Base-by-base conservation (phyloP, 208 protist genomes). In the Wallacemonas sp. region DNA sequence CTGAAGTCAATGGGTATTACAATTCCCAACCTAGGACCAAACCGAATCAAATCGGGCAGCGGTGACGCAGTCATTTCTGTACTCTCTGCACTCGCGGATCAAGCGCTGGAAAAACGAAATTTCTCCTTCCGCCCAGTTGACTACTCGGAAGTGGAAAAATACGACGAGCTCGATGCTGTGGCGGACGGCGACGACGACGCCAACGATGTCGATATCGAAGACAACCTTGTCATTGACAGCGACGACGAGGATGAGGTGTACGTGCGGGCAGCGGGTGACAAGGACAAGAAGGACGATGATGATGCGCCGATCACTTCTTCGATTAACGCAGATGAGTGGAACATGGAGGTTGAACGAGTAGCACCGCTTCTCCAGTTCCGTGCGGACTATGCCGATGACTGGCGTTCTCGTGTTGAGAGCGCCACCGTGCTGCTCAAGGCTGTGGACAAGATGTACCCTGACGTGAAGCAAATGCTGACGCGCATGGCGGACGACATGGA, bases 401-500 rank as follows among this genome's bases (percentile, higher is more conserved):
- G 91, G 89, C 83, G 91, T 9, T 87, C 85, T 34, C 81, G 87
- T 36, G 79, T 96, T 26, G 88, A 94, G 63, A 91, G 69, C 62
- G 85, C 88, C 5, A 69, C 81, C 4, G 68, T 93, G 66, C 72
- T 96, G 10, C 64, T 96, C 13, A 94, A 92, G 55, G 87, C 85
- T 22, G 83, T 96, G 17, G 88, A 94, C 27, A 91, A 88, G 46
- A 92, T 96, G 83, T 96, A 93, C 66, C 91, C 91, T 17, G 89
- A 93, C 19, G 89, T 94, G 22, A 91, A 80, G 63, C 80, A 83
- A 70, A 89, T 92, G 84, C 81, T 96, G 19, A 78, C 87, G 60
- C 74, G 86, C 24, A 74, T 94, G 24, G 71, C 53, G 8, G 83
- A 92, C 27, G 88, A 96, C 61, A 87, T 96, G 77, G 84, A 92